Evolutionary conservation across 176 grass and related monocot genomes (phyloP).

Genomic region (Musa schizocarpa): DNA sequence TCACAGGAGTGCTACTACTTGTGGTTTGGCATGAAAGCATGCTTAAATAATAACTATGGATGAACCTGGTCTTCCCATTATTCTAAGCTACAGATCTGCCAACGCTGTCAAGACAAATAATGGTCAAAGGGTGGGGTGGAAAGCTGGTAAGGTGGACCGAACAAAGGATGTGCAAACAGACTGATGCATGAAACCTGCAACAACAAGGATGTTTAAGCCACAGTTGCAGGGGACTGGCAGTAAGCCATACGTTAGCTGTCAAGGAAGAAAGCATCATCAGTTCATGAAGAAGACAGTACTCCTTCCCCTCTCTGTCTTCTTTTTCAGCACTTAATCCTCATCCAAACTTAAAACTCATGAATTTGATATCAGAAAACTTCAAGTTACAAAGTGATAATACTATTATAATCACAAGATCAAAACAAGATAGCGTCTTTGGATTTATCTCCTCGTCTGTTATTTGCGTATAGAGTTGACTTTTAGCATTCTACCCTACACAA

Average conservation of each 20-base stretch:
- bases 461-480: too few species aligned
- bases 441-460: too few species aligned
- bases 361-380: too few species aligned
- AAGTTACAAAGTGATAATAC: too few species aligned
- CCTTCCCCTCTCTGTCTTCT: background rate
- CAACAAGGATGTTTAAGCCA: background rate
- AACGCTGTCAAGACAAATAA: background rate
- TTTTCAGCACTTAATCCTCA: background rate
- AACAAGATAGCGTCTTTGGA: too few species aligned
- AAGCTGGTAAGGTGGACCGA: background rate
- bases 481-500: too few species aligned
- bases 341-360: background rate
- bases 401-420: too few species aligned
- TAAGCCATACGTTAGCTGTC: background rate
- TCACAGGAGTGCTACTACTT: background rate
- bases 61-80: background rate
- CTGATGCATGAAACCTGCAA: background rate
- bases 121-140: background rate
- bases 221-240: background rate
- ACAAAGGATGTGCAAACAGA: background rate
- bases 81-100: too few species aligned
- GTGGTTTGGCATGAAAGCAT: too few species aligned
- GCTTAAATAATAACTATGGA: background rate
- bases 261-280: background rate
- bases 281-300: background rate